These are phyloP conservation scores for Colletotrichum chlorophyti DNA, from an alignment of 2,329 filamentous ascomycete genomes.

Conservation along the genomic window DNA sequence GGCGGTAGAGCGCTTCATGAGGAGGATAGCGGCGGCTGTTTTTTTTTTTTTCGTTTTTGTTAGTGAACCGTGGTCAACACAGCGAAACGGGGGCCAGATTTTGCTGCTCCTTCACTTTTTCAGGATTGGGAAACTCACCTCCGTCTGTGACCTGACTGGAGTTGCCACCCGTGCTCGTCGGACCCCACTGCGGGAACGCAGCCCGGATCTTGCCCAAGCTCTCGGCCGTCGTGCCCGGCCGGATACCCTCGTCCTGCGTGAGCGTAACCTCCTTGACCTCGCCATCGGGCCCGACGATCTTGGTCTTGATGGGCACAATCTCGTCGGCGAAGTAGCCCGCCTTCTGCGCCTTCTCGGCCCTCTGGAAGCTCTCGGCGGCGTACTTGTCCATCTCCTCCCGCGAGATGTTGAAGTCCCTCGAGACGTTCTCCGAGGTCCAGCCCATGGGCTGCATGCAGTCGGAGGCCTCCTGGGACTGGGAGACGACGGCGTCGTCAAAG, in stretches of 20 bases:
- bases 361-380: conserved; percentile 84
- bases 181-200: conserved; percentile 90
- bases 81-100: not conserved
- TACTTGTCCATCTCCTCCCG: conserved; percentile 84
- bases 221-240: conserved; percentile 88
- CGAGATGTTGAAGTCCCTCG: conserved; percentile 84
- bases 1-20: conserved; percentile 95
- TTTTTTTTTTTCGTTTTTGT: too few relatives aligned
- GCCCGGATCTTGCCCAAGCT: conserved; percentile 82
- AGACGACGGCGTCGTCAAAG: conserved; percentile 79
- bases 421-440: conserved; percentile 96
- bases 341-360: conserved; percentile 90
- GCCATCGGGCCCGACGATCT: conserved; percentile 83
- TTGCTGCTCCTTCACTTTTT: too few relatives aligned
- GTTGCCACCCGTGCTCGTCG: conserved; percentile 89
- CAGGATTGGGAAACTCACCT: conserved; percentile 57
- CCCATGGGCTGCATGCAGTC: conserved; percentile 98
- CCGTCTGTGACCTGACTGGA: conserved; percentile 95
- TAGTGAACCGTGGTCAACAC: too few relatives aligned
- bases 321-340: conserved; percentile 92
- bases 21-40: conserved; percentile 84
- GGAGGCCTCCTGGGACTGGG: conserved; percentile 73
- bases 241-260: conserved; percentile 87
- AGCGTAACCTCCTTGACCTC: conserved; percentile 79
- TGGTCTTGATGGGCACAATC: conserved; percentile 86